Base-by-base conservation (phyloP, 768 basidiomycete species). In the Boletus edulis region DNA sequence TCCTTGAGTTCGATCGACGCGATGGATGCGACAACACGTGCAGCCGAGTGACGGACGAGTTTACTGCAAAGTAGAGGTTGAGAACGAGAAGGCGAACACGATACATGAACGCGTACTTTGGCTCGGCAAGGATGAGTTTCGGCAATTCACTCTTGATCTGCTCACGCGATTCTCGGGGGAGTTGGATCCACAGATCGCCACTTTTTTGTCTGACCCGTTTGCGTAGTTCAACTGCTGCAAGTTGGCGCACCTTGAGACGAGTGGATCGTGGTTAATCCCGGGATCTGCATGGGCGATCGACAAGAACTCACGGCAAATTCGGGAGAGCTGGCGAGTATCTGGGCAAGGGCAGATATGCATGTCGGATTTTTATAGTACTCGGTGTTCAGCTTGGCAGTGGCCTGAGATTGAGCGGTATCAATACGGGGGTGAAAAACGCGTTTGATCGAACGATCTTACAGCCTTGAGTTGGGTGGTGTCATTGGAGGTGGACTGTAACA, bases 171-270 rank as follows among this genome's bases (percentile, higher is more conserved):
- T 78, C 75, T 67, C 81, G 80, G 35, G 83, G 73, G 29, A 92
- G 79, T 52, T 81, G 76, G 18, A 83, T 76, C 97, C 97, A 99
- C 32, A 95, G 73, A 68, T 81, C 83, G 47, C 88, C 89, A 61
- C 87, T 90, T 64, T 87, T 87, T 68, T 85, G 81, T 27, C 80
- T 71, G 56, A 98, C 83, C 54, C 96, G 90, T 79, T 99, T 99
- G 63, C 96, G 83, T 69, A 98, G 80, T 75, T 99, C 97, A 52
- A 98, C 94, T 9, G 95, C 94, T 46, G 95, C 92, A 20, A 99
- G 82, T 84, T 99, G 97, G 57, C 94, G 91, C 59, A 98, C 86
- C 95, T 99, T 49, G 24, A 13, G 1, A 47, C 13, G 40, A 45
- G 10, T 22, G 27, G 35, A 52, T 53, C 49, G 38, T 31, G n/a